phyloP scores from a whole-genome alignment of 768 basidiomycete genomes.

The Leccinum incarnatum region DNA sequence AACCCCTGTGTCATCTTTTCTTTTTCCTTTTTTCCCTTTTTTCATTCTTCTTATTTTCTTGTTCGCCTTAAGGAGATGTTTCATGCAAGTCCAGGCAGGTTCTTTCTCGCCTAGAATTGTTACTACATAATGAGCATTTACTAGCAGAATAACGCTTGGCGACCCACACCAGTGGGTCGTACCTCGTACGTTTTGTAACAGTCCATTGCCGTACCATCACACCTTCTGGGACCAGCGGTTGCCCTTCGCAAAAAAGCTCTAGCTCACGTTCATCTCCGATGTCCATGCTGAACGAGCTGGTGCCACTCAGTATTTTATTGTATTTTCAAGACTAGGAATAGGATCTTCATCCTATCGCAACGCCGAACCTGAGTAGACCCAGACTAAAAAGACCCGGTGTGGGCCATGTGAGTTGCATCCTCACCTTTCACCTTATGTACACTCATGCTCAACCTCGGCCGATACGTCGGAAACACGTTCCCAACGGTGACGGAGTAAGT shows the following conservation, averaged over 20 bases:
- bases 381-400: neutral
- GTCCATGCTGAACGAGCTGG: neutral
- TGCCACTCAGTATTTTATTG: neutral
- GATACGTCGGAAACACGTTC: slow-evolving; percentile 3
- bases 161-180: neutral
- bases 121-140: neutral
- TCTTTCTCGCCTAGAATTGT: neutral
- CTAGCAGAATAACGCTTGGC: neutral
- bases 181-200: neutral
- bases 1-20: neutral
- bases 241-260: neutral
- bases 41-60: neutral
- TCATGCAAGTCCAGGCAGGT: neutral
- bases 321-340: neutral
- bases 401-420: neutral
- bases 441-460: neutral
- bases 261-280: slow-evolving; percentile 17
- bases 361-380: neutral
- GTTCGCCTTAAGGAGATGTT: neutral
- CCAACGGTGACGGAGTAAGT: neutral
- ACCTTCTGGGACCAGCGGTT: neutral
- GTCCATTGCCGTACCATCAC: neutral
- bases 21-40: neutral
- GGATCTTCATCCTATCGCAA: too few species aligned
- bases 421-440: neutral